Conservation (phyloP, 176 grass and related monocot genomes). For the Aegilops bicornis region DNA sequence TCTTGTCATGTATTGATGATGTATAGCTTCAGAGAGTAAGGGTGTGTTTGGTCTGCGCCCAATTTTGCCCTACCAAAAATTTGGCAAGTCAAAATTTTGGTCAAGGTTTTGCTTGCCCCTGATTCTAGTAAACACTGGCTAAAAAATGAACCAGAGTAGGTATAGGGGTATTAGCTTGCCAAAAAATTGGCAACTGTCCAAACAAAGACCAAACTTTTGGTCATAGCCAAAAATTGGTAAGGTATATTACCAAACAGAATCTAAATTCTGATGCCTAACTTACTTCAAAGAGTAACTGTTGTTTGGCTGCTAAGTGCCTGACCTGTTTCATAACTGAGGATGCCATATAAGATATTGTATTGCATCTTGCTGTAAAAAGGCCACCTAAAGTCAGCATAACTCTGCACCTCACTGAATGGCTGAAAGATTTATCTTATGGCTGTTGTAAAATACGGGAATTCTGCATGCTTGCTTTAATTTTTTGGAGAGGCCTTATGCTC, state of each 20-base stretch:
- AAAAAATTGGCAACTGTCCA: not conserved
- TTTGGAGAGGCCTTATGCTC: not conserved
- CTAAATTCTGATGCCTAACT: not conserved
- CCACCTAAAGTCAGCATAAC: not conserved
- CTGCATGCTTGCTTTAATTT: not conserved
- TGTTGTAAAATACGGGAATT: constrained; percentile 8
- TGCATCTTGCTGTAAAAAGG: not conserved
- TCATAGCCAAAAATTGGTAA: not conserved
- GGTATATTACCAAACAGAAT: not conserved
- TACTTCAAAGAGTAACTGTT: not conserved
- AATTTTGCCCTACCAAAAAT: not conserved
- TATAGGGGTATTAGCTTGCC: not conserved
- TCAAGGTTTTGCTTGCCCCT: not conserved
- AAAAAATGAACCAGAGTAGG: not conserved
- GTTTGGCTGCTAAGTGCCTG: not conserved
- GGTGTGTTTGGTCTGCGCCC: not conserved
- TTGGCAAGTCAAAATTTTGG: not conserved
- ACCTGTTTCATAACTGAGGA: not conserved
- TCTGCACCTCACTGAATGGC: not conserved
- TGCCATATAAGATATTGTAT: not conserved
- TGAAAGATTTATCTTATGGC: not conserved
- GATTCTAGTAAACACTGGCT: not conserved
- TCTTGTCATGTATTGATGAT: not conserved
- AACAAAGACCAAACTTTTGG: not conserved
- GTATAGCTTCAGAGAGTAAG: not conserved